phyloP scores from a whole-genome alignment of 305 asterid species.

The Nicotiana rustica region DNA sequence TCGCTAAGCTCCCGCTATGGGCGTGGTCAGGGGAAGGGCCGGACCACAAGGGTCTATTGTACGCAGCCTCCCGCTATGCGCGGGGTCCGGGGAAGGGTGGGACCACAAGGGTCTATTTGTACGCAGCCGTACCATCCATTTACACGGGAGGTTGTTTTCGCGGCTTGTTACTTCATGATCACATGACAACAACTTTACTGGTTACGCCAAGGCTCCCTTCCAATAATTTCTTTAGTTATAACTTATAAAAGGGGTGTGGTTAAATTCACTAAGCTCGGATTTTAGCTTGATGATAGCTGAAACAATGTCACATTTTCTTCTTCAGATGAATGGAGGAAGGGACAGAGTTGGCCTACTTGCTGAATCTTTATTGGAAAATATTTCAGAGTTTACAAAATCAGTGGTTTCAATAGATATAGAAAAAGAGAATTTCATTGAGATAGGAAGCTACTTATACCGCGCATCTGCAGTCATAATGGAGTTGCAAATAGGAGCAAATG shows the following conservation, averaged over 20 bases:
- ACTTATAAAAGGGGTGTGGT: background rate
- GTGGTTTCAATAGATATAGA: slow-evolving; percentile 53
- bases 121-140: no score
- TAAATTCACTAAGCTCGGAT: background rate
- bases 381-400: slow-evolving; percentile 57
- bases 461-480: slow-evolving; percentile 64
- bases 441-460: slow-evolving; percentile 76
- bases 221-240: background rate
- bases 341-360: slow-evolving; percentile 44
- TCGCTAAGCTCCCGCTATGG: no score
- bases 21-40: no score
- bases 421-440: slow-evolving; percentile 55
- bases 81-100: no score
- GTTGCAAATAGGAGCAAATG: slow-evolving; percentile 51
- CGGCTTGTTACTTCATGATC: no score
- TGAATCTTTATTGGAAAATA: slow-evolving; percentile 55
- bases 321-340: slow-evolving; percentile 42
- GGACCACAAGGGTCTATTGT: no score
- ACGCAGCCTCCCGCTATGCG: no score
- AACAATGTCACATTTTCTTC: slow-evolving; percentile 11
- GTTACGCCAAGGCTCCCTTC: no score
- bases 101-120: no score
- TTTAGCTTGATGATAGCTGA: slow-evolving; percentile 14
- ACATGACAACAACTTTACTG: no score
- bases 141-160: no score